Percentiles rank a stretch among this genome's conserved stretches.
Conservation (phyloP, 2,329 filamentous ascomycete genomes). For the Colletotrichum trifolii region DNA sequence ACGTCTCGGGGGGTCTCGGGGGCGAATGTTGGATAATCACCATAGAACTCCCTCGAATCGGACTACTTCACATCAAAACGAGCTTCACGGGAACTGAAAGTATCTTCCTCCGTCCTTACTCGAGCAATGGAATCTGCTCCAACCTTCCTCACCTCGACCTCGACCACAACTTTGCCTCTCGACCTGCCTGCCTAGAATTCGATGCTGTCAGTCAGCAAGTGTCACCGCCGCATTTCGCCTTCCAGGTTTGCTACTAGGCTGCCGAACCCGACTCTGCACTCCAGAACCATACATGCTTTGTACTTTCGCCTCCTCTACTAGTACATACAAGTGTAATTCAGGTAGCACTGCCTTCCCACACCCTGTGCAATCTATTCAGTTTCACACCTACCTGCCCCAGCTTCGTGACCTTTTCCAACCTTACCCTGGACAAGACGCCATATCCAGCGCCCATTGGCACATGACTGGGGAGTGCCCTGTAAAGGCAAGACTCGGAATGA, state of each 20-base stretch:
- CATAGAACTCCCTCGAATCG: slow-evolving; percentile 26
- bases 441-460: slow-evolving; percentile 29
- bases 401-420: slow-evolving; percentile 6
- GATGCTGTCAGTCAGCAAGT: too few relatives aligned
- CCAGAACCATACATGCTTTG: too few relatives aligned
- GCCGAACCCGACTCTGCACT: too few relatives aligned
- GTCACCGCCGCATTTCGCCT: too few relatives aligned
- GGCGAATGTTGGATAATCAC: slow-evolving; percentile 8
- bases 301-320: too few relatives aligned
- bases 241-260: too few relatives aligned
- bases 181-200: neutral
- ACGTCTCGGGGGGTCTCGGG: neutral
- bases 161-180: neutral
- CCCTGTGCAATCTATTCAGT: slow-evolving; percentile 4
- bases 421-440: slow-evolving; percentile 31
- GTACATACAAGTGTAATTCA: too few relatives aligned
- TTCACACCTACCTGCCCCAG: slow-evolving; percentile 20
- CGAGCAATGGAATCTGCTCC: slow-evolving; percentile 24
- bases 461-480: slow-evolving; percentile 35
- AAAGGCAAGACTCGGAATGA: slow-evolving; percentile 34
- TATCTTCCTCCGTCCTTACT: neutral
- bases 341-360: neutral
- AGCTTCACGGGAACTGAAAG: neutral
- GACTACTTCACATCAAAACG: slow-evolving; percentile 17
- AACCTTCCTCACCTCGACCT: slow-evolving; percentile 20